Evolutionary conservation across 73 alveolate genomes (phyloP).

Genomic region (Paramecium sonneborni): DNA sequence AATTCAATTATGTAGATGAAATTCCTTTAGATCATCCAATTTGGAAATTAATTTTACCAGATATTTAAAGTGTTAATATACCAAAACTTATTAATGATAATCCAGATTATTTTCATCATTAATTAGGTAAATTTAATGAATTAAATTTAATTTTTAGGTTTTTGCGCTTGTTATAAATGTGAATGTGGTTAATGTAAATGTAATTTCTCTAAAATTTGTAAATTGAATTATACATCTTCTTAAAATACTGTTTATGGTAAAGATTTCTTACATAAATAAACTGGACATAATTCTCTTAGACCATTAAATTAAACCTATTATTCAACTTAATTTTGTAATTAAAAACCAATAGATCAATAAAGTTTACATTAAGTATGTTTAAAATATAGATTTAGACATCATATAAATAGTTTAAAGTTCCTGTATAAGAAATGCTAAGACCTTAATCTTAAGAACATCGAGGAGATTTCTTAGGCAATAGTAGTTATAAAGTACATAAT

Average conservation of each 20-base stretch:
- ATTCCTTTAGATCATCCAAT: conserved; percentile 54
- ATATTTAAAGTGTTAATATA: neutral
- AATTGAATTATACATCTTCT: conserved; percentile 20
- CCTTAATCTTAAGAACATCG: conserved; percentile 41
- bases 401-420: neutral
- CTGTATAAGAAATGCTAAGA: neutral
- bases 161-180: conserved; percentile 53
- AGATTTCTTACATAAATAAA: neutral
- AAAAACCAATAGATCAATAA: conserved; percentile 14
- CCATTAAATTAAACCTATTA: conserved; percentile 25
- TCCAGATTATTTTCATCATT: conserved; percentile 49
- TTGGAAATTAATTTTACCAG: conserved; percentile 46
- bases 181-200: conserved; percentile 52
- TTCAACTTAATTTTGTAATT: conserved; percentile 9
- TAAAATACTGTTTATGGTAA: neutral
- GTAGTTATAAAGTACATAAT: conserved; percentile 9
- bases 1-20: conserved; percentile 33
- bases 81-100: conserved; percentile 37
- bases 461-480: conserved; percentile 36
- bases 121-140: neutral
- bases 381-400: neutral
- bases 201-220: conserved; percentile 25
- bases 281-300: neutral
- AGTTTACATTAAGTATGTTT: neutral
- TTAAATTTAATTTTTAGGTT: neutral